Evolutionary conservation across 352 stramenopile genomes (phyloP).

Genomic region (Pythium apleroticum): DNA sequence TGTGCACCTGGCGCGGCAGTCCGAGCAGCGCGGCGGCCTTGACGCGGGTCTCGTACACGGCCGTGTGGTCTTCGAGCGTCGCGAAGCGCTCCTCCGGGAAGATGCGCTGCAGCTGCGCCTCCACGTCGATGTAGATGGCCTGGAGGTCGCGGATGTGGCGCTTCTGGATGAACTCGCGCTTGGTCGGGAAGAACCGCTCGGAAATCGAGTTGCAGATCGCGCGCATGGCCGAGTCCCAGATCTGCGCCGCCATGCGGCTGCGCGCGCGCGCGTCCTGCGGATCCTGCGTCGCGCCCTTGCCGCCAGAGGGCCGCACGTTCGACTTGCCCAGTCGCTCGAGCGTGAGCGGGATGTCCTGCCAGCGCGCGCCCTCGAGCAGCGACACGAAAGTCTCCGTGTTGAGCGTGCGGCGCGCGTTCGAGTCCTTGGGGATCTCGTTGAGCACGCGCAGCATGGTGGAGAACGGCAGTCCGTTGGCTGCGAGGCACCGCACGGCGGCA

Average conservation of each 20-base stretch:
- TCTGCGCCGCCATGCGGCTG: conserved; percentile 38
- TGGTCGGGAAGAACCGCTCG: conserved; percentile 47
- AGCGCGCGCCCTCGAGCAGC: conserved; percentile 60
- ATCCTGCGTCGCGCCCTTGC: conserved; percentile 4
- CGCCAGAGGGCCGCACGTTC: conserved; percentile 33
- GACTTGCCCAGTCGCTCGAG: conserved; percentile 59
- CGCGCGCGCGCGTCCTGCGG: conserved; percentile 12
- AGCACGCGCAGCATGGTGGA: conserved; percentile 51
- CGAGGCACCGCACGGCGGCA: conserved; percentile 58
- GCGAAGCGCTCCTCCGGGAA: conserved; percentile 45
- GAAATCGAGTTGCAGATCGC: conserved; percentile 61
- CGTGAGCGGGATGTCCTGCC: conserved; percentile 64
- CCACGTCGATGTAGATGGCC: conserved; percentile 53
- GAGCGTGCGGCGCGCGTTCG: conserved; percentile 48
- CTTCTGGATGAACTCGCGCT: conserved; percentile 37
- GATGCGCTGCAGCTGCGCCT: conserved; percentile 55
- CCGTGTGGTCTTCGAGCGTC: conserved; percentile 42
- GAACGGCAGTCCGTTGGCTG: conserved; percentile 56
- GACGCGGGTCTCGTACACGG: conserved; percentile 55
- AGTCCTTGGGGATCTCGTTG: conserved; percentile 41
- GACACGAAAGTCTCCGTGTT: conserved; percentile 62
- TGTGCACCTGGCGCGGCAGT: conserved; percentile 39
- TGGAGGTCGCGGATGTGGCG: conserved; percentile 49
- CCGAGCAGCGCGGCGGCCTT: conserved; percentile 64
- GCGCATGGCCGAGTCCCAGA: conserved; percentile 69